Percentiles rank a stretch among this genome's conserved stretches.
These are phyloP conservation scores for Phoenix roebelenii DNA, from an alignment of 176 grass and related monocot genomes.

Conservation along the genomic window DNA sequence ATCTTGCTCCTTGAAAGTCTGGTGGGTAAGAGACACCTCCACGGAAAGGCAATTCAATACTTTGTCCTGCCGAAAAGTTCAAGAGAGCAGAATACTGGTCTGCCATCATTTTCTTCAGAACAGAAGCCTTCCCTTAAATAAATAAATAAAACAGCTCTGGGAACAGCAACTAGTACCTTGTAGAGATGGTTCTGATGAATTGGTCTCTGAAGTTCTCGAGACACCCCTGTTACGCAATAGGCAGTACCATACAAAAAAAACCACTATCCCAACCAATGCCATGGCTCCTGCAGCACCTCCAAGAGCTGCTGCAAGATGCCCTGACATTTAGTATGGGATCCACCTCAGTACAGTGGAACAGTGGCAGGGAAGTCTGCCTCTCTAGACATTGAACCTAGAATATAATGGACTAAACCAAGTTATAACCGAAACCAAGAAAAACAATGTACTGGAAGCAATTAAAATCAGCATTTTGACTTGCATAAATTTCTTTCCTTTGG, in stretches of 20 bases:
- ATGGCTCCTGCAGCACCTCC: slow-evolving; percentile 78
- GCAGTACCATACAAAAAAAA: slow-evolving; percentile 32
- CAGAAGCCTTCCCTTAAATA: no score
- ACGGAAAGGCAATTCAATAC: slow-evolving; percentile 14
- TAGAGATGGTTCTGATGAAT: slow-evolving; percentile 52
- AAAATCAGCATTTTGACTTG: no score
- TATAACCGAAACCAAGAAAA: slow-evolving; percentile 15
- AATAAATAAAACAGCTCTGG: neutral
- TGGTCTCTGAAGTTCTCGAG: slow-evolving; percentile 65
- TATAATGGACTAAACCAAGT: neutral
- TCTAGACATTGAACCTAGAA: slow-evolving; percentile 25
- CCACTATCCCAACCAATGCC: slow-evolving; percentile 32
- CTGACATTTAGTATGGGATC: slow-evolving; percentile 72
- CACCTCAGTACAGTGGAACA: slow-evolving; percentile 28
- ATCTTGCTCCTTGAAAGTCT: slow-evolving; percentile 48
- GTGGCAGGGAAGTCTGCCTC: slow-evolving; percentile 7
- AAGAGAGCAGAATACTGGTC: no score
- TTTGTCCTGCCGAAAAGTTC: slow-evolving; percentile 12
- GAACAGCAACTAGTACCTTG: slow-evolving; percentile 42
- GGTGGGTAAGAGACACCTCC: slow-evolving; percentile 17
- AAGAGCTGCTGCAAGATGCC: slow-evolving; percentile 60
- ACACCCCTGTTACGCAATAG: slow-evolving; percentile 27
- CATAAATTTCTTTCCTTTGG: no score
- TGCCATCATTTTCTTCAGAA: no score
- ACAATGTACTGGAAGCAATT: neutral